These are phyloP conservation scores for Lupinus albus DNA, from an alignment of 306 rosid species.

Conservation along the genomic window DNA sequence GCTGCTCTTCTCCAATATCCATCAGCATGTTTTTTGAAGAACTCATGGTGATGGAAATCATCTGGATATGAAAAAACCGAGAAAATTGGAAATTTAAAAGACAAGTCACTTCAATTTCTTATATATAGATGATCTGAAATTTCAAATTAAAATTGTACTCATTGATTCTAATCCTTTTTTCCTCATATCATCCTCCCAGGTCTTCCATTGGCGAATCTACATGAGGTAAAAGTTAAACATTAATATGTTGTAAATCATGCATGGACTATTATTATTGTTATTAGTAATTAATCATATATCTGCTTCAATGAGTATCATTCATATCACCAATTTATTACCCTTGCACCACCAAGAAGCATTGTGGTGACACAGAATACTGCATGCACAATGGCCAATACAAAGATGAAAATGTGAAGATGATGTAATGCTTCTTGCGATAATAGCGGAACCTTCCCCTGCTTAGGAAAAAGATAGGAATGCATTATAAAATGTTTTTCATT, in stretches of 20 bases:
- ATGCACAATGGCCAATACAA: slow-evolving; percentile 85
- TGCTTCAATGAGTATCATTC: slow-evolving; percentile 10
- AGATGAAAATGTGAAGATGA: slow-evolving; percentile 88
- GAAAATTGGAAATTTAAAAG: slow-evolving; percentile 10
- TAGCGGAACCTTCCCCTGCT: slow-evolving; percentile 78
- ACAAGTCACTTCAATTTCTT: slow-evolving; percentile 27
- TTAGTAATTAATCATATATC: slow-evolving; percentile 2
- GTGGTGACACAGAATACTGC: slow-evolving; percentile 76
- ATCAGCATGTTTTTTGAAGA: slow-evolving; percentile 43
- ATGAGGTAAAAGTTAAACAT: slow-evolving; percentile 30
- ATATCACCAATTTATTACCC: slow-evolving; percentile 52
- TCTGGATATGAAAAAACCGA: slow-evolving; percentile 19
- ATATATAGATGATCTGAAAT: slow-evolving; percentile 13
- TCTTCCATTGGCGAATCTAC: slow-evolving; percentile 76
- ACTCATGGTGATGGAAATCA: slow-evolving; percentile 30
- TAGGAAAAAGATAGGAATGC: slow-evolving; percentile 27
- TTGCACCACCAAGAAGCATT: slow-evolving; percentile 72
- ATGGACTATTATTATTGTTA: slow-evolving; percentile 18
- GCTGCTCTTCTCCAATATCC: slow-evolving; percentile 82
- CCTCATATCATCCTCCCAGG: slow-evolving; percentile 61
- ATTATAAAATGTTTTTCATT: background rate
- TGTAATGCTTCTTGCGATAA: slow-evolving; percentile 79
- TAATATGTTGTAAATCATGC: slow-evolving; percentile 33
- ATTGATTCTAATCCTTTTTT: background rate
- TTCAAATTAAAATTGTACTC: slow-evolving; percentile 44